Base-by-base conservation (phyloP, 2,329 filamentous ascomycete genomes). In the Metarhizium guizhouense region DNA sequence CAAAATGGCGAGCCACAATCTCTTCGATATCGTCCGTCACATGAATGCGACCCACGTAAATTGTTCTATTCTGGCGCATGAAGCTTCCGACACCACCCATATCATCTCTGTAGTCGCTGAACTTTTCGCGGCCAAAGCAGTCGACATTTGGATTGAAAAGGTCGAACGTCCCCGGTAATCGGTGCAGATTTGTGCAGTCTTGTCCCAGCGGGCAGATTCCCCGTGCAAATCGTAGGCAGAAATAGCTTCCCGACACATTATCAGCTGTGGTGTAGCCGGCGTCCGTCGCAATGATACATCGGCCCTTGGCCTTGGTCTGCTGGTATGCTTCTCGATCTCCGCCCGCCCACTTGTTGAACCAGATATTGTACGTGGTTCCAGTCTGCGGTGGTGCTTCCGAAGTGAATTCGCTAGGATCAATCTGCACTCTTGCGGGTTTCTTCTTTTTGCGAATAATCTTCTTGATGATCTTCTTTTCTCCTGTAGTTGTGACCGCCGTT, bases 31-130 rank as follows among this genome's bases (percentile, higher is more conserved):
- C 93, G 70, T 97, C 94, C 13, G 87, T 93, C 40, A 96, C 93
- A 70, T 96, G 90, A 69, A 99, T 96, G 51, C 92, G 80, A 5
- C 94, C 94, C 1, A 96, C 83, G 65, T 99, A 99, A 6, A 99
- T 77, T 1, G 94, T 99, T 36, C 94, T 81, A 68, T 99, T 99
- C 67, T 95, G 89, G 25, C 94, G 81, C 83, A 92, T 87, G 67
- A 99, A 99, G 59, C 84, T 90, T 30, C 94, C 94, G 2, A 96
- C 91, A 61, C 95, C 95, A 54, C 93, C 92, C 94, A 99, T 97
- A 70, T 97, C 93, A 68, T 97, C 93, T 65, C 92, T 79, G 72
- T 96, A 97, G 67, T 96, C 93, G 59, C 83, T 87, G 66, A 90
- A 88, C 75, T 95, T 96, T 77, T 96, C 93, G 57, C 93, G 81